Conservation (phyloP, 192 early-diverging fungal genomes). For the Coemansia sp. region DNA sequence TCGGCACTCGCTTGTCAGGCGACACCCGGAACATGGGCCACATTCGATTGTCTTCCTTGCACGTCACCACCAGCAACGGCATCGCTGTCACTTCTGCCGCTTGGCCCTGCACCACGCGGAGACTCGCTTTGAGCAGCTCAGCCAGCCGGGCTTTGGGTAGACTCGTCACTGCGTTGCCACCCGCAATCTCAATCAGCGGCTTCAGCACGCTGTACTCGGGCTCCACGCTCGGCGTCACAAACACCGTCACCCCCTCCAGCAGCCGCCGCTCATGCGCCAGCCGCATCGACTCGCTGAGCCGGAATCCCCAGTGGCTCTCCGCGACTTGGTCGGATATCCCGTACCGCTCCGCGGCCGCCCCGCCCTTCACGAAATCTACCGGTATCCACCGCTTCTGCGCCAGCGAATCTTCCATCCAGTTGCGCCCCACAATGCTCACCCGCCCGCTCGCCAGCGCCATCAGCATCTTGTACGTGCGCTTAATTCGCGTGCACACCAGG, state of each 20-base stretch:
- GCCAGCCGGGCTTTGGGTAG: constrained; percentile 20
- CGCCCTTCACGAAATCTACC: constrained; percentile 11
- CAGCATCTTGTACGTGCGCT: constrained; percentile 62
- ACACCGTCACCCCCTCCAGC: constrained; percentile 40
- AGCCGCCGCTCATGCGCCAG: constrained; percentile 25
- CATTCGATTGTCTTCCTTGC: constrained; percentile 28
- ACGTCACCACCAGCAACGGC: constrained; percentile 46
- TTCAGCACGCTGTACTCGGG: constrained; percentile 26
- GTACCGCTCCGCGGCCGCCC: constrained; percentile 16
- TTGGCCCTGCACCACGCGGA: constrained; percentile 4
- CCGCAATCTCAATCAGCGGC: constrained; percentile 40
- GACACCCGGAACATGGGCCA: constrained; percentile 29
- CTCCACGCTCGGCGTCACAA: constrained; percentile 31
- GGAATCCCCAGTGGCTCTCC: constrained; percentile 35
- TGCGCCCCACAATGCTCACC: constrained; percentile 27
- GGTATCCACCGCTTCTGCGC: constrained; percentile 31
- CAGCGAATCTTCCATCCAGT: constrained; percentile 46
- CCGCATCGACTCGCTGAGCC: constrained; percentile 25
- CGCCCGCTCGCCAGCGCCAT: constrained; percentile 40
- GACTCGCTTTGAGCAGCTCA: constrained; percentile 24
- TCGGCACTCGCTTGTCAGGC: constrained; percentile 11
- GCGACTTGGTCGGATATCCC: constrained; percentile 20
- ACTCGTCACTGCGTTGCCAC: constrained; percentile 32
- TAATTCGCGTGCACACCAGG: constrained; percentile 55
- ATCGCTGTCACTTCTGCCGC: constrained; percentile 12